Base-by-base conservation (phyloP, 164 flowering plant genomes). In the Kingdonia uniflora region DNA sequence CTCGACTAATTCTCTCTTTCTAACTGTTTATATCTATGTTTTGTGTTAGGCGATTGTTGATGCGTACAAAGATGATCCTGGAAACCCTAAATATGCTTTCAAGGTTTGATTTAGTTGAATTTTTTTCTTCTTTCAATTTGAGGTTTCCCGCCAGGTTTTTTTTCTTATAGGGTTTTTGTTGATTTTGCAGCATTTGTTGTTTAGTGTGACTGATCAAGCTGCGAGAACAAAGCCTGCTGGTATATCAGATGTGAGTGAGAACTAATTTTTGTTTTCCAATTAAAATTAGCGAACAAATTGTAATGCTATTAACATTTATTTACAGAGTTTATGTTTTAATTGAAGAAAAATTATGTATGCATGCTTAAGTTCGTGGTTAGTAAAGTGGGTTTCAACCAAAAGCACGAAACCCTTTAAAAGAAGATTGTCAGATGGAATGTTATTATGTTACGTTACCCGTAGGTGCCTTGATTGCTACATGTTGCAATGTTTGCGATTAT, bases 151-250 rank as follows among this genome's bases (percentile, higher is more conserved):
- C 53, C 53, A 11, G 23, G 21, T 35, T 41, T 60, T 26, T 39
- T 41, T 61, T n/a, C 54, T 71, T 49, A 22, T 47, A 15, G 6
- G 41, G 42, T 54, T 53, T 10, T 54, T 13, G 43, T 67, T 21
- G 29, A 52, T 47, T 68, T 64, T 68, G 77, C 83, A 88, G 95
- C 85, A 92, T 77, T 65, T 92, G 71, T 69, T 92, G 72, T 92
- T 84, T 65, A 92, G 95, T 67, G 97, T 92, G 54, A 88, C 83
- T 48, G 95, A 92, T 59, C 95, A 92, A 8, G 82, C 75, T 54
- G 75, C 54, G 22, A 74, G 83, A 61, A 70, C 51, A 24, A 92
- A 92, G 79, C 95, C 97, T 50, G 76, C 88, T 68, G 95, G 95
- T 68, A 80, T 81, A 50, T 88, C 97, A 51, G 97, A 92, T 68